A percentile compares a stretch with the other conserved stretches of the same genome.
Conservation (phyloP, 768 basidiomycete species). For the Lentinula lateritia region DNA sequence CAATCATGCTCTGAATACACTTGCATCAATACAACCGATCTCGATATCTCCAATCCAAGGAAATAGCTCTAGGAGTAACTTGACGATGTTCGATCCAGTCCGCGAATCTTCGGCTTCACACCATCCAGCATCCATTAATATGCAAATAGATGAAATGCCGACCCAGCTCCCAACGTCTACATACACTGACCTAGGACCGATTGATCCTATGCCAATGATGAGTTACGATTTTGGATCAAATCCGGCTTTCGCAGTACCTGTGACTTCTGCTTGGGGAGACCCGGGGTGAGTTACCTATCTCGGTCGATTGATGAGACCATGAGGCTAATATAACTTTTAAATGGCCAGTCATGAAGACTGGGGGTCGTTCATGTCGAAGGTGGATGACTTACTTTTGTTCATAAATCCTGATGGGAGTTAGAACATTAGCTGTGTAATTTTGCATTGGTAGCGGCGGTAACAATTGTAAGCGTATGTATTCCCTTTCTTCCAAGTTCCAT, state of each 20-base stretch:
- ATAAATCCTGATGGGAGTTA: not conserved
- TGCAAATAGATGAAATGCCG: not conserved
- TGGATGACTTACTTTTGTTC: not conserved
- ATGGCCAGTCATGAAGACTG: not conserved
- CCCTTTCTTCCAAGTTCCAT: no score
- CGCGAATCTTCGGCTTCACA: not conserved
- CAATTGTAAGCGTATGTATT: no score
- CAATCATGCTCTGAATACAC: not conserved
- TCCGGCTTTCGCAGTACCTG: not conserved
- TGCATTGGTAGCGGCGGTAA: no score
- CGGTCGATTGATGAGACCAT: not conserved
- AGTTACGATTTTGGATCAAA: not conserved
- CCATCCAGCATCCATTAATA: not conserved
- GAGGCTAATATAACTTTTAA: not conserved
- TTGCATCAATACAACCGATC: not conserved
- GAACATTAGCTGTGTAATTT: no score
- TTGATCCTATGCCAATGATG: not conserved
- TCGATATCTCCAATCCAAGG: not conserved
- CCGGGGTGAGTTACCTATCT: not conserved
- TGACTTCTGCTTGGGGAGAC: not conserved
- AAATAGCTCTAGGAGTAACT: not conserved
- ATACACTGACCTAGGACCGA: not conserved
- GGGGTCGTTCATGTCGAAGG: not conserved
- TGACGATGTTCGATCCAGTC: not conserved
- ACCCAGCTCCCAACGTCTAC: not conserved